Evolutionary conservation across 2,329 filamentous ascomycete genomes (phyloP).

Genomic region (Penicillium sp.): DNA sequence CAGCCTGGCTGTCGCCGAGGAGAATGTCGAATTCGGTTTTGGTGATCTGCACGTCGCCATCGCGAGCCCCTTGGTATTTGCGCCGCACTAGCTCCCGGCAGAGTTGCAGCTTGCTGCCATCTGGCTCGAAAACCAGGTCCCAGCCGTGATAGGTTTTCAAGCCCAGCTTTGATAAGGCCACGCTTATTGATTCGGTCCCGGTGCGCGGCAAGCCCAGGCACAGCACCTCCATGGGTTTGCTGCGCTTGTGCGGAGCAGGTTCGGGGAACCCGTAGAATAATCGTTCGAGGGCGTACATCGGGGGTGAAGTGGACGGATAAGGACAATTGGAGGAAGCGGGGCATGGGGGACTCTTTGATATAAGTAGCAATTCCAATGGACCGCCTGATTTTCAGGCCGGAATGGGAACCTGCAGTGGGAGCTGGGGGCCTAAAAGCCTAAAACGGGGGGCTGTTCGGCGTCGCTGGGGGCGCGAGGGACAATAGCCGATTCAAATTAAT

Average conservation of each 20-base stretch:
- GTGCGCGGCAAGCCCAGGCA: slow-evolving; percentile 29
- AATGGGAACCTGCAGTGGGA: too few species aligned
- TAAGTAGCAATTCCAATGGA: too few species aligned
- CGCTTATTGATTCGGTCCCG: slow-evolving; percentile 28
- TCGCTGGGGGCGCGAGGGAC: too few species aligned
- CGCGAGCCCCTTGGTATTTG: slow-evolving; percentile 16
- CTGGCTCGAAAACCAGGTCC: slow-evolving; percentile 16
- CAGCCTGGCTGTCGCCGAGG: neutral
- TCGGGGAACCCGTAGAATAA: neutral
- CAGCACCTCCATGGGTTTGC: slow-evolving; percentile 26
- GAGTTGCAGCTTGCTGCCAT: slow-evolving; percentile 12
- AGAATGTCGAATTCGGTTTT: slow-evolving; percentile 3
- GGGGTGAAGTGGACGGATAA: too few species aligned
- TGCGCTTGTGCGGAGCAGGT: slow-evolving; percentile 6
- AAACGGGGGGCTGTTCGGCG: too few species aligned
- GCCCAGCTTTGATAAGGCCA: slow-evolving; percentile 28
- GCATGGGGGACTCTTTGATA: too few species aligned
- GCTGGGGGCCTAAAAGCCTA: too few species aligned
- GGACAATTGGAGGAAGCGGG: too few species aligned
- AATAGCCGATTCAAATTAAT: too few species aligned
- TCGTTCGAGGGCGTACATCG: neutral
- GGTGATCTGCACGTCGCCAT: slow-evolving; percentile 15
- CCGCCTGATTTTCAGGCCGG: too few species aligned
- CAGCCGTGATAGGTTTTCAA: slow-evolving; percentile 28
- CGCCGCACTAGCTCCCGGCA: slow-evolving; percentile 9